Evolutionary conservation across 2,329 filamentous ascomycete species (phyloP), one percentile per base, ranked within the genome.

Genomic region (Zymoseptoria tritici): DNA sequence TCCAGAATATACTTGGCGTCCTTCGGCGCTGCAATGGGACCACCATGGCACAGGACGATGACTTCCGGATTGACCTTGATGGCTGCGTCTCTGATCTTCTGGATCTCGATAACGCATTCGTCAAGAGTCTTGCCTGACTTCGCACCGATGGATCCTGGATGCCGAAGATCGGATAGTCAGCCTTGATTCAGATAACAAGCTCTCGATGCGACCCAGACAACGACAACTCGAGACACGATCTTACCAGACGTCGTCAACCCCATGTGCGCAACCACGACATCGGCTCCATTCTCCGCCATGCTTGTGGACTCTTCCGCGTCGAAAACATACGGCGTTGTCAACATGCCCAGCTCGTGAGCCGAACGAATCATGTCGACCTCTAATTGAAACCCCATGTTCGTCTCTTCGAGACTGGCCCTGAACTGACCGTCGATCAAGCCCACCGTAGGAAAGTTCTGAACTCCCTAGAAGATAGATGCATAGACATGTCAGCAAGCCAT

Each of bases 381-480:
- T 7, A 79, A 74, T 16, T 80, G 81, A 67, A 85, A 90, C 1
- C 83, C 82, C 85, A 90, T 90, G 8, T 83, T 86, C 1, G 86
- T 89, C 71, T 89, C 86, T 69, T 90, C 87, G 1, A 90, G 78
- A 64, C 86, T 85, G 21, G 79, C 78, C 11, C 87, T 80, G 69
- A 90, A 89, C 11, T 78, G 78, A 1, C 85, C 86, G 70, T 90
- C 87, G 42, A 89, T 85, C 21, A 90, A 75, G 0, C 87, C 87
- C 1, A 89, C 86, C 0, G 87, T 89, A 0, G 87, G 87, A 69
- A 90, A 90, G 67, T 90, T 90, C 71, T 90, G 87, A 13, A 89
- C 80, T 2, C 51, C 51, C 31, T 36, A 9, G 9, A 11, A n/a
- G n/a, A n/a, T n/a, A 13, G 9, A 42, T 24, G 22, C 22, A 24